phyloP scores from a whole-genome alignment of 2,329 filamentous ascomycete genomes.

The Proliferodiscus dingleyae region DNA sequence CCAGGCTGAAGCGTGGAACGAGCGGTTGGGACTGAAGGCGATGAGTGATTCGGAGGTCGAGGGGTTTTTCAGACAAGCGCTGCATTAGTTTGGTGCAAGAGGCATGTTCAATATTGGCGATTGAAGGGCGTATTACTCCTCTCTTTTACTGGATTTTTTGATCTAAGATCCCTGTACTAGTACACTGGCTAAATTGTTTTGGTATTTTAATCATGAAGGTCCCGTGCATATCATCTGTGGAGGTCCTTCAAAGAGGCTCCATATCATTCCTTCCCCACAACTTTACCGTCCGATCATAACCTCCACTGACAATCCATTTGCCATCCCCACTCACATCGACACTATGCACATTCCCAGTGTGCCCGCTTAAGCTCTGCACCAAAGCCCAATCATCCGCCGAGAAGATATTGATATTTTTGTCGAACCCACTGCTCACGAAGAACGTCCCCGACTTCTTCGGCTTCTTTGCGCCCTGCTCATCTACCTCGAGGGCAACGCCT shows the following conservation, averaged over 20 bases:
- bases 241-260: conserved; percentile 40
- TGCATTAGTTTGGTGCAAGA: too few species aligned
- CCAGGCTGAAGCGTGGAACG: conserved; percentile 39
- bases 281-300: conserved; percentile 92
- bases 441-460: conserved; percentile 90
- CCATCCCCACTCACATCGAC: conserved; percentile 83
- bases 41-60: conserved; percentile 35
- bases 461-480: conserved; percentile 59
- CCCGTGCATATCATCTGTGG: too few species aligned
- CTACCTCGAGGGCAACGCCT: conserved; percentile 53
- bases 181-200: too few species aligned
- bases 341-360: conserved; percentile 87
- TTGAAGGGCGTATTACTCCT: too few species aligned
- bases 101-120: too few species aligned
- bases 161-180: too few species aligned
- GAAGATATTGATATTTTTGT: conserved; percentile 92
- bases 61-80: conserved; percentile 4
- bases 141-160: too few species aligned
- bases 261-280: conserved; percentile 86
- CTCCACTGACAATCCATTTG: conserved; percentile 89
- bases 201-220: too few species aligned
- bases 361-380: conserved; percentile 80
- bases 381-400: conserved; percentile 94
- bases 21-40: conserved; percentile 65
- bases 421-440: conserved; percentile 85